These are phyloP conservation scores for Salvia hispanica DNA, from an alignment of 257 asterid species.

Conservation along the genomic window DNA sequence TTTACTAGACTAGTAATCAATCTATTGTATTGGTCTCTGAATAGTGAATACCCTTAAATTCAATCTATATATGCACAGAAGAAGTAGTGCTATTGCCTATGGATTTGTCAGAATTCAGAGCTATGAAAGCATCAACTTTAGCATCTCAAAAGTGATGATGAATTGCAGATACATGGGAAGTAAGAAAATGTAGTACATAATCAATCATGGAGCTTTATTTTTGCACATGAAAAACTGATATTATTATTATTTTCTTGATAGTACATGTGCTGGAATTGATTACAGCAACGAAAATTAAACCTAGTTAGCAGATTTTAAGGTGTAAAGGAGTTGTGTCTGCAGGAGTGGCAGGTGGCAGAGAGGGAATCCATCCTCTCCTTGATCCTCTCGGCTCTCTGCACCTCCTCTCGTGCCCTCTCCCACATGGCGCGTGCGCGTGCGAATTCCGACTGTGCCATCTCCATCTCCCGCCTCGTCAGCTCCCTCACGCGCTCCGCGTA, in stretches of 20 bases:
- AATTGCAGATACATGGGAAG: too few species aligned
- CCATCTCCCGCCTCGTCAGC: constrained; percentile 75
- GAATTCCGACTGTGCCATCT: constrained; percentile 70
- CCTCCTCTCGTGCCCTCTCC: constrained; percentile 75
- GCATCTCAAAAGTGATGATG: too few species aligned
- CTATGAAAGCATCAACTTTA: too few species aligned
- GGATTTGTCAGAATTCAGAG: too few species aligned
- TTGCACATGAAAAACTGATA: constrained; percentile 1
- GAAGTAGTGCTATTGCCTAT: too few species aligned
- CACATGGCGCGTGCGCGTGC: constrained; percentile 65
- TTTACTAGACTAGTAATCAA: too few species aligned
- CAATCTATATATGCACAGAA: too few species aligned
- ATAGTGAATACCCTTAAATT: too few species aligned
- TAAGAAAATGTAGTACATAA: too few species aligned
- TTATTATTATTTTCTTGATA: background rate
- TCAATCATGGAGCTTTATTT: constrained; percentile 20
- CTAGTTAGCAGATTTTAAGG: constrained; percentile 28
- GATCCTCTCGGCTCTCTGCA: constrained; percentile 58
- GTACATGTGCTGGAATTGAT: background rate
- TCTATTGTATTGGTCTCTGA: too few species aligned
- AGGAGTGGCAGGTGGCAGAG: constrained; percentile 69
- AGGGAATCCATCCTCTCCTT: constrained; percentile 50
- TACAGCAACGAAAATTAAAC: too few species aligned
- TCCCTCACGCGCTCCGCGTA: constrained; percentile 84
- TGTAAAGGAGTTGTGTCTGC: constrained; percentile 65